Conservation (phyloP, 371 early-diverging fungal genomes). For the Mucor racemosus region DNA sequence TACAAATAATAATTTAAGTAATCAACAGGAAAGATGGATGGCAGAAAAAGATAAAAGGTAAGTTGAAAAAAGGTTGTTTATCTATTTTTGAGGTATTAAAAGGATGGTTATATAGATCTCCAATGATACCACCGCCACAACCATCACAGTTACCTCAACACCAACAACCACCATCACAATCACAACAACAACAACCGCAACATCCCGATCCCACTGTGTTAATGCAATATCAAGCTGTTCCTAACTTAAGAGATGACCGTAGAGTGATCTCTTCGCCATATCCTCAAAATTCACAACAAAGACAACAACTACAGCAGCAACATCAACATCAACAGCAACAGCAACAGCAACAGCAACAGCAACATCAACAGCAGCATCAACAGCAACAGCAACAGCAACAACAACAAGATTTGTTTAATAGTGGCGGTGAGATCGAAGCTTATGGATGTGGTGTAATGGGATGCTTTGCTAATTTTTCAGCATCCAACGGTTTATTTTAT, state of each 20-base stretch:
- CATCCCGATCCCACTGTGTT: slow-evolving; percentile 23
- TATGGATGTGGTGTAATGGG: slow-evolving; percentile 73
- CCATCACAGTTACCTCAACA: background rate
- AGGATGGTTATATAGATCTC: background rate
- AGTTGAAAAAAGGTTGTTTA: slow-evolving; percentile 4
- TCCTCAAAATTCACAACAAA: slow-evolving; percentile 3
- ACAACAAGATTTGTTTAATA: slow-evolving; percentile 12
- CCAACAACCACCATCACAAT: background rate
- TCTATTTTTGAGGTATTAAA: background rate
- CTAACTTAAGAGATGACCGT: slow-evolving; percentile 12
- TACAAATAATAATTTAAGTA: background rate
- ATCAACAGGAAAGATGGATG: slow-evolving; percentile 10
- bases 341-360: background rate
- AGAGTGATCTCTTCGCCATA: slow-evolving; percentile 6
- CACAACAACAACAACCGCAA: background rate
- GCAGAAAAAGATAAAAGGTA: slow-evolving; percentile 12
- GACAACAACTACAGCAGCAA: slow-evolving; percentile 1
- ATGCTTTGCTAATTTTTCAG: slow-evolving; percentile 64
- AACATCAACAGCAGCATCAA: background rate
- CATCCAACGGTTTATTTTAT: slow-evolving; percentile 65
- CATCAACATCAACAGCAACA: slow-evolving; percentile 2
- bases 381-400: background rate
- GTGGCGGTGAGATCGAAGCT: slow-evolving; percentile 44
- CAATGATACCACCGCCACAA: slow-evolving; percentile 9
- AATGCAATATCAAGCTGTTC: slow-evolving; percentile 20